Conservation (phyloP, 345 rosid genomes). For the Salix purpurea region DNA sequence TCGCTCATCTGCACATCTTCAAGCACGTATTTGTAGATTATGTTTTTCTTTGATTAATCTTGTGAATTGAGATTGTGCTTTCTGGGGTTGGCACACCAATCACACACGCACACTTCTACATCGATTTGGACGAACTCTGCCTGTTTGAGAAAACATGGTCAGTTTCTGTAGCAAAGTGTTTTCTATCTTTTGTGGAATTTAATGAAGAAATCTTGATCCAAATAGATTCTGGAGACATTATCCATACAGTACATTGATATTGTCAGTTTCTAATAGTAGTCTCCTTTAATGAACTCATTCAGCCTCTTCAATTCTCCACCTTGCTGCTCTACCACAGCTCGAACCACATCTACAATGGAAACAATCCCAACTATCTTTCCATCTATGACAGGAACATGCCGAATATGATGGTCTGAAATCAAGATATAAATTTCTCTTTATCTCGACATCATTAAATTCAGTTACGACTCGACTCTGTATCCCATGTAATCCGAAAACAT, state of each 20-base stretch:
- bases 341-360: constrained; percentile 76
- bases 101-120: not conserved
- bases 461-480: not conserved
- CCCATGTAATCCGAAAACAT: not conserved
- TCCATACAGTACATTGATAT: not conserved
- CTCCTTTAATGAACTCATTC: constrained; percentile 79
- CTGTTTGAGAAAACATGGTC: not conserved
- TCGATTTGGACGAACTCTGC: too few species aligned
- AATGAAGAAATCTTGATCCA: not conserved
- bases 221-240: not conserved
- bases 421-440: not conserved
- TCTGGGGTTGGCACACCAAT: not conserved
- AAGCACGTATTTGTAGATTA: not conserved
- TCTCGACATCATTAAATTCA: not conserved
- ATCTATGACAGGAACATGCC: constrained; percentile 80
- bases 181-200: not conserved
- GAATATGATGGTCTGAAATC: constrained; percentile 56
- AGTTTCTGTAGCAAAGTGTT: not conserved
- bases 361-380: constrained; percentile 80
- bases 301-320: constrained; percentile 63
- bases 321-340: constrained; percentile 82
- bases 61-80: not conserved
- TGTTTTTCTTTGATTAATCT: not conserved
- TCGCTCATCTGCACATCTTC: not conserved
- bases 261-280: constrained; percentile 42